A percentile compares a stretch with the other conserved stretches of the same genome.
These are phyloP conservation scores for Ceratobasidium sp. DNA, from an alignment of 1,284 basidiomycete species.

Conservation along the genomic window DNA sequence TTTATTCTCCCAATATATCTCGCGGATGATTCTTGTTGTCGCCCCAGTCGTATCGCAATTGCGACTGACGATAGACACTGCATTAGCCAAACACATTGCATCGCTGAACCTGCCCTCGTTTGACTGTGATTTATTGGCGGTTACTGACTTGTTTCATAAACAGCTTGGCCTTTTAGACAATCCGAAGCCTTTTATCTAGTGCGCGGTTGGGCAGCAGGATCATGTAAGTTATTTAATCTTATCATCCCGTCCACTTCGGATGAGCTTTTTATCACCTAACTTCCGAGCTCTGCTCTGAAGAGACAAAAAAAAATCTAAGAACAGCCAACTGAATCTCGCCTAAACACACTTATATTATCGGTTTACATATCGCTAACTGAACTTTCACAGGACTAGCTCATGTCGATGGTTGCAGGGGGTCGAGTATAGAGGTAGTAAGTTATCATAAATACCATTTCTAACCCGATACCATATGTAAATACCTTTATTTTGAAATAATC, in stretches of 20 bases:
- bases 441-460: no score
- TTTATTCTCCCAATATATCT: background rate
- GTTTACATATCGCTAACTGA: background rate
- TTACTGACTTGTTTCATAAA: no score
- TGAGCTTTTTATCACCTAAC: conserved; percentile 33
- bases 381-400: no score
- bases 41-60: conserved; percentile 37
- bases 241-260: background rate
- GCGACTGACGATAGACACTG: conserved; percentile 39
- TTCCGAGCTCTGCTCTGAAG: conserved; percentile 36
- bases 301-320: conserved; percentile 36
- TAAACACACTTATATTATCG: background rate
- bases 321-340: conserved; percentile 25
- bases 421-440: no score
- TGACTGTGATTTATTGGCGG: background rate
- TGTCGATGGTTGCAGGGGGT: no score
- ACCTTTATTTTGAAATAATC: no score
- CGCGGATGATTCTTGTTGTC: conserved; percentile 31
- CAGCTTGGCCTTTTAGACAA: no score
- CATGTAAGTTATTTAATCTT: background rate
- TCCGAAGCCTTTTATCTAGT: background rate
- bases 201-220: background rate
- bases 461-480: no score
- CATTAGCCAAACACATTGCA: conserved; percentile 39
- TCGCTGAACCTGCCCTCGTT: background rate